Evolutionary conservation across 176 grass and related monocot species (phyloP), one percentile per base, ranked within the genome.

Genomic region (Oryza rufipogon): DNA sequence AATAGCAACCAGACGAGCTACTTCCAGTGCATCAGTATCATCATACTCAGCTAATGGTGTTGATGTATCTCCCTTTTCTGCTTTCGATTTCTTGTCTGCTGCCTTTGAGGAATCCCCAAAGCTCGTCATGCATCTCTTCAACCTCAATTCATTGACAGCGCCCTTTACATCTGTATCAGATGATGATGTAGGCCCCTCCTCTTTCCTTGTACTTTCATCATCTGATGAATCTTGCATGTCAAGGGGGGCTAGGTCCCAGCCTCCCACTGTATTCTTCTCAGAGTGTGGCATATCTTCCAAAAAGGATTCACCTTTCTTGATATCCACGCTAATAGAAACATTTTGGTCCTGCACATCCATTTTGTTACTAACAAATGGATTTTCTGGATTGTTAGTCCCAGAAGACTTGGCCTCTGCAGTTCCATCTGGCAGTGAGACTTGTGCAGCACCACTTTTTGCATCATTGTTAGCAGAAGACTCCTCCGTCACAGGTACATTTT

Each of bases 21-120:
- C 88, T 87, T 95, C 90, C 13, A 95, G 83, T 81, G 93, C 93
- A 76, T 95, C 93, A 15, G 76, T 92, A 76, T 92, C 86, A 75
- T 90, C 87, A 33, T 89, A 90, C 12, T 92, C 90, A 71, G 69
- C 36, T 28, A 76, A 20, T 11, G 65, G n/a, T 63, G 70, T 76
- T 66, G 90, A 92, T 81, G 84, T 95, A 16, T 82, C 83, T 67
- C 72, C 80, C 19, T 64, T 68, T 34, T 63, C 46, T 7, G 39
- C 67, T 71, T 61, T 76, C 11, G 60, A 44, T 47, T 90, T 90
- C 11, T 70, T 52, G 28, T 87, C 78, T 71, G 14, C n/a, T 64
- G 67, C 82, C 79, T 86, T 92, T 36, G 90, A 90, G 80, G 90
- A 88, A 80, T 83, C 81, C 56, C 78, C 85, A 81, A 84, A 85